Conservation (phyloP, 2,329 filamentous ascomycete species). For the Samsoniella hepiali region DNA sequence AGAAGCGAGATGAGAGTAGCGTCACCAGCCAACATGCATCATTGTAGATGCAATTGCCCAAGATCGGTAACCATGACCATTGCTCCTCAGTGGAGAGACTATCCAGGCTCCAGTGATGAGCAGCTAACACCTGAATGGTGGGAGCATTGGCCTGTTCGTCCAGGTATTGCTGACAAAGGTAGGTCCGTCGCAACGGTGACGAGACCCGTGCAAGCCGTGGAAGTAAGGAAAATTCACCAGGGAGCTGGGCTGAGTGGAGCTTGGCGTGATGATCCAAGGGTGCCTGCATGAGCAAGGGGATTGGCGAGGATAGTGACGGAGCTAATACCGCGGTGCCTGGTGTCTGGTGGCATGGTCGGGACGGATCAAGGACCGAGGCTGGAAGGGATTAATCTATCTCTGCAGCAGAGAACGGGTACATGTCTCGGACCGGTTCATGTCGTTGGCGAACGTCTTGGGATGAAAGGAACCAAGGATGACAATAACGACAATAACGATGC, state of each 20-base stretch:
- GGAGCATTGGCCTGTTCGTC: too few species aligned
- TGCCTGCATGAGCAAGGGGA: constrained; percentile 1
- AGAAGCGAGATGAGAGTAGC: neutral
- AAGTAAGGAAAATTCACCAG: neutral
- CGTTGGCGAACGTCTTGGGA: neutral
- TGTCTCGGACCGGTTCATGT: constrained; percentile 11
- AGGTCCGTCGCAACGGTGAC: neutral
- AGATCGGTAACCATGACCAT: constrained; percentile 1
- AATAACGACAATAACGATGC: neutral
- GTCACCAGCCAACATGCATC: neutral
- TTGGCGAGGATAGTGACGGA: constrained; percentile 8
- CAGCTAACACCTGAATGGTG: neutral
- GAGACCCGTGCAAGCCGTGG: neutral
- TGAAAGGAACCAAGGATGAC: neutral
- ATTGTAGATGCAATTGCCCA: neutral
- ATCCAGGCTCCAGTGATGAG: constrained; percentile 6
- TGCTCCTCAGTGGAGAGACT: constrained; percentile 9
- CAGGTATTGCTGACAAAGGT: neutral
- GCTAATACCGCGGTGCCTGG: neutral
- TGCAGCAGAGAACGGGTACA: neutral
- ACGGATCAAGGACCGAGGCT: neutral
- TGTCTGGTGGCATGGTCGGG: neutral
- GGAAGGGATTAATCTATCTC: neutral
- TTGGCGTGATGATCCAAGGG: constrained; percentile 7
- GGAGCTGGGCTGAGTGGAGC: neutral